Percentiles rank a stretch among this genome's conserved stretches.
These are phyloP conservation scores for Blastomyces emzantsi DNA, from an alignment of 2,329 filamentous ascomycete genomes.

Conservation along the genomic window DNA sequence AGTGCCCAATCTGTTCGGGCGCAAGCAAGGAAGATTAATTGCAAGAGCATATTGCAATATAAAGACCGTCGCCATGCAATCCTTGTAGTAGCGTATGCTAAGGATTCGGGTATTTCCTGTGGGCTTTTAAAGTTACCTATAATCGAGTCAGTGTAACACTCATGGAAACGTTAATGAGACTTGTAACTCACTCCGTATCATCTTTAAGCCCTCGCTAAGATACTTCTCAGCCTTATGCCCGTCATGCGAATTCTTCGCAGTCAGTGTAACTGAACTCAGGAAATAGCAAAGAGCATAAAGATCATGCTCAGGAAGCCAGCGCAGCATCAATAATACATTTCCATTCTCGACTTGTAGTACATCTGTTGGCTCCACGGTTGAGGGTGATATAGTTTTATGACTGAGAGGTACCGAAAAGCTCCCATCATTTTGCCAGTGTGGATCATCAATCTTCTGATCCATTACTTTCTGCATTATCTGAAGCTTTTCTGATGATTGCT, in stretches of 20 bases:
- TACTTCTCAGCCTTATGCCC: constrained; percentile 48
- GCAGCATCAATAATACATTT: constrained; percentile 44
- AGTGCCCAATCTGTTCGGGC: constrained; percentile 61
- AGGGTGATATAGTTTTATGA: constrained; percentile 28
- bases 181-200: constrained; percentile 35
- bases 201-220: constrained; percentile 48
- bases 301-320: constrained; percentile 53
- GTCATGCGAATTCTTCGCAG: constrained; percentile 47
- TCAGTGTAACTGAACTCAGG: constrained; percentile 47
- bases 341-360: constrained; percentile 37
- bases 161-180: constrained; percentile 12
- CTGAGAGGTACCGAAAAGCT: constrained; percentile 41
- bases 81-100: constrained; percentile 50
- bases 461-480: constrained; percentile 47
- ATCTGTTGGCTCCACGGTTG: constrained; percentile 33
- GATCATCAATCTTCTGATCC: constrained; percentile 40
- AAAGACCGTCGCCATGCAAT: constrained; percentile 57
- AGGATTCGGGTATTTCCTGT: constrained; percentile 41
- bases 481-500: constrained; percentile 47
- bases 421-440: constrained; percentile 39
- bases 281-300: constrained; percentile 53
- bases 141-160: constrained; percentile 15
- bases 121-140: constrained; percentile 31
- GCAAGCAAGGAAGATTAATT: constrained; percentile 60
- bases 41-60: constrained; percentile 60